Evolutionary conservation across 2,329 filamentous ascomycete species (phyloP).

Genomic region (Hymenoscyphus occultus): DNA sequence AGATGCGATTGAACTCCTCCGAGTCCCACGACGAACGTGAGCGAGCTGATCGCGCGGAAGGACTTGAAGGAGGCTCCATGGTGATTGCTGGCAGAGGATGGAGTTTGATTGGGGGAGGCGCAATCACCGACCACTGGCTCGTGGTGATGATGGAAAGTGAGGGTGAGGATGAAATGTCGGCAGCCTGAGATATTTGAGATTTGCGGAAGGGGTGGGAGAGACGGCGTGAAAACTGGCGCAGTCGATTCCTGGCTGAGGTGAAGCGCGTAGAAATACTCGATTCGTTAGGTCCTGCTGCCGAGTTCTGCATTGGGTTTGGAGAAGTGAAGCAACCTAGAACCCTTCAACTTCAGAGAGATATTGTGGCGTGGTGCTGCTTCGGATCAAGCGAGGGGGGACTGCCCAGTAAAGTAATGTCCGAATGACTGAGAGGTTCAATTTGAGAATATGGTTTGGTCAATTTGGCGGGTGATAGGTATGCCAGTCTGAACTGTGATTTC

Average conservation of each 20-base stretch:
- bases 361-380: neutral
- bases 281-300: conserved; percentile 9
- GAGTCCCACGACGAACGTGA: conserved; percentile 8
- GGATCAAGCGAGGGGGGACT: neutral
- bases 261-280: conserved; percentile 18
- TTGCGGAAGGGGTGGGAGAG: conserved; percentile 23
- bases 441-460: neutral
- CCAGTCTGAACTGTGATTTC: neutral
- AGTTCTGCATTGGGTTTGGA: conserved; percentile 18
- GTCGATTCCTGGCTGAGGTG: conserved; percentile 18
- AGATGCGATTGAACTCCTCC: conserved; percentile 16
- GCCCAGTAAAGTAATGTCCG: neutral
- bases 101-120: neutral
- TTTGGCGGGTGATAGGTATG: neutral
- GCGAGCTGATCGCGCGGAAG: neutral
- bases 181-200: conserved; percentile 1
- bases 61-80: neutral
- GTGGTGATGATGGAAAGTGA: conserved; percentile 19
- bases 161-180: neutral
- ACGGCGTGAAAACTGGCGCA: conserved; percentile 24
- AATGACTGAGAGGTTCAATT: neutral
- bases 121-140: conserved; percentile 14
- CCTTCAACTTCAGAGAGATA: neutral
- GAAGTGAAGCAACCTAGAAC: neutral
- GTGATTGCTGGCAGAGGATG: neutral